These are phyloP conservation scores for Lumnitzera littorea DNA, from an alignment of 345 rosid species.

Conservation along the genomic window DNA sequence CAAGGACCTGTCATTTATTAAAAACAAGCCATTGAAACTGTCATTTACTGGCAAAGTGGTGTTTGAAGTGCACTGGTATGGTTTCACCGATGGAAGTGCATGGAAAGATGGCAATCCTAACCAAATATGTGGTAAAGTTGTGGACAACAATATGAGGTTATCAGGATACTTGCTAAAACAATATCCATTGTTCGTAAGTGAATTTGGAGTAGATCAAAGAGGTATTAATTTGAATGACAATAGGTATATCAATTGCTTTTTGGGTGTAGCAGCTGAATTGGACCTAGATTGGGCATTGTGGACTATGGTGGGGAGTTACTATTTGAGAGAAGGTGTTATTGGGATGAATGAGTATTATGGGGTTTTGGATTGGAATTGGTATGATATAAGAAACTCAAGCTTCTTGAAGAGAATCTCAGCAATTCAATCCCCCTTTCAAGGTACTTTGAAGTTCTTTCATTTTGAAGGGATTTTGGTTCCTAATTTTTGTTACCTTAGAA, in stretches of 20 bases:
- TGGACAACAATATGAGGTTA: slow-evolving; percentile 36
- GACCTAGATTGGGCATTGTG: slow-evolving; percentile 87
- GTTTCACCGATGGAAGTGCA: slow-evolving; percentile 57
- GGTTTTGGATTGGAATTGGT: slow-evolving; percentile 53
- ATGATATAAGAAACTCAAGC: slow-evolving; percentile 44
- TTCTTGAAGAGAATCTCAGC: slow-evolving; percentile 49
- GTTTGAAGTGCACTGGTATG: slow-evolving; percentile 85
- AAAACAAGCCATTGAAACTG: slow-evolving; percentile 32
- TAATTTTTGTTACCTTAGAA: no score
- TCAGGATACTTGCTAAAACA: slow-evolving; percentile 55
- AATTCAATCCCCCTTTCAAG: slow-evolving; percentile 60
- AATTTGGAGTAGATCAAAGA: slow-evolving; percentile 72
- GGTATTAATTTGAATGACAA: slow-evolving; percentile 57
- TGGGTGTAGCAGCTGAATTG: slow-evolving; percentile 60
- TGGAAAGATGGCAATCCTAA: slow-evolving; percentile 71
- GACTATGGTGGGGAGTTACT: slow-evolving; percentile 80
- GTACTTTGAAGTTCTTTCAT: slow-evolving; percentile 11
- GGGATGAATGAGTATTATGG: slow-evolving; percentile 73
- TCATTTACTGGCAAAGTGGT: slow-evolving; percentile 59
- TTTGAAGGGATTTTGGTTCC: no score
- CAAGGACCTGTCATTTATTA: slow-evolving; percentile 57
- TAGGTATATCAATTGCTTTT: slow-evolving; percentile 64
- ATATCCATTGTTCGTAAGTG: slow-evolving; percentile 67
- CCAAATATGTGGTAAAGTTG: slow-evolving; percentile 62
- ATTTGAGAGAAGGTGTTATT: slow-evolving; percentile 57